Evolutionary conservation across 805 yeast genomes (phyloP).

Genomic region (Myxozyma nipponensis): DNA sequence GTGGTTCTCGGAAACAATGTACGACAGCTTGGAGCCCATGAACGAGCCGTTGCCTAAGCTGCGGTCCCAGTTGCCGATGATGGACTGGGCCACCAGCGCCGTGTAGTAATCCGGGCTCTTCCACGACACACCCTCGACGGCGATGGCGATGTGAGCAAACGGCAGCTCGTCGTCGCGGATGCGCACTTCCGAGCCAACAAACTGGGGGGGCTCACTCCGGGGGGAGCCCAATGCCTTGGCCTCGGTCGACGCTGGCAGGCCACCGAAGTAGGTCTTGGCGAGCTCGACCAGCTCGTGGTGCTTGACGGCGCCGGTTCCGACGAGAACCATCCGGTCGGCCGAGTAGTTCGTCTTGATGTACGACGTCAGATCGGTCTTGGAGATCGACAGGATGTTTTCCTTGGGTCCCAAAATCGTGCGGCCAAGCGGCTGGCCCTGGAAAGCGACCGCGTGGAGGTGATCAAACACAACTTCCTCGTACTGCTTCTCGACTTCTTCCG

Average conservation of each 20-base stretch:
- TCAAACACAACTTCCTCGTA: constrained; percentile 98
- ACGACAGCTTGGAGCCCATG: constrained; percentile 80
- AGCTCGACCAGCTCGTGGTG: constrained; percentile 76
- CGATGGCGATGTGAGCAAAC: constrained; percentile 84
- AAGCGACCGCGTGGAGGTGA: constrained; percentile 89
- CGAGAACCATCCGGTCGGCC: constrained; percentile 97
- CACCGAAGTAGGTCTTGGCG: constrained; percentile 68
- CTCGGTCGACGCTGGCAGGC: constrained; percentile 45
- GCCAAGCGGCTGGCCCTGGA: constrained; percentile 87
- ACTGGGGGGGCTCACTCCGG: constrained; percentile 69
- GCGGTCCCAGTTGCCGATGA: constrained; percentile 97
- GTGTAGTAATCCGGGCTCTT: constrained; percentile 91
- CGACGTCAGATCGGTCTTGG: constrained; percentile 67
- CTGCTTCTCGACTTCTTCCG: constrained; percentile 97
- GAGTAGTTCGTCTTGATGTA: constrained; percentile 85
- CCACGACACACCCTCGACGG: constrained; percentile 99
- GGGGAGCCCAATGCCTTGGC: constrained; percentile 71
- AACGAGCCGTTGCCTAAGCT: constrained; percentile 78
- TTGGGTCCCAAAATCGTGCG: constrained; percentile 95
- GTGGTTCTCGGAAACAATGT: constrained; percentile 55
- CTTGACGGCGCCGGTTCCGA: constrained; percentile 87
- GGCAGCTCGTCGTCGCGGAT: constrained; percentile 80
- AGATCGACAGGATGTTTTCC: constrained; percentile 76
- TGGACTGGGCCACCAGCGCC: constrained; percentile 93
- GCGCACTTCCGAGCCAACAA: constrained; percentile 81